phyloP scores from a whole-genome alignment of 139 green algal genomes.

The Chara braunii region DNA sequence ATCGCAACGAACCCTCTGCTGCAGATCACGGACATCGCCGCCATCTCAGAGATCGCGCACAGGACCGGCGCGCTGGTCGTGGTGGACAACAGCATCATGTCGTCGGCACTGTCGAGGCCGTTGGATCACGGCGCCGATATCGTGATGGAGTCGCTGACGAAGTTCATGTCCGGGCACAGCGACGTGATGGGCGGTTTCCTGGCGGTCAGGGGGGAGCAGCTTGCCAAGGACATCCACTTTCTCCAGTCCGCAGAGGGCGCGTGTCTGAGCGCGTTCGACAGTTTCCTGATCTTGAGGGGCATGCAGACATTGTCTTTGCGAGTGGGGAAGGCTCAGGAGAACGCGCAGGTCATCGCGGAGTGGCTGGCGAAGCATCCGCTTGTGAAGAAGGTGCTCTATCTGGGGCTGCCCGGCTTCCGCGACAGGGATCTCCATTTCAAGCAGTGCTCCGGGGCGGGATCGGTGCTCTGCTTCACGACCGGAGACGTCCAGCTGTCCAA shows the following conservation, averaged over 20 bases:
- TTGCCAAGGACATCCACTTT: conserved; percentile 67
- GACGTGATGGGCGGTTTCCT: conserved; percentile 90
- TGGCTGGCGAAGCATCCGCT: conserved; percentile 76
- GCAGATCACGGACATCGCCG: conserved; percentile 54
- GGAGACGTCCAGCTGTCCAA: conserved; percentile 47
- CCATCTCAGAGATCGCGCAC: conserved; percentile 49
- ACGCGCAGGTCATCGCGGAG: conserved; percentile 57
- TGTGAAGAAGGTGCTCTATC: conserved; percentile 80
- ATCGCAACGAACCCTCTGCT: conserved; percentile 62
- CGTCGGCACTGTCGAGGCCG: conserved; percentile 53
- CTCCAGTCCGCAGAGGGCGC: conserved; percentile 84
- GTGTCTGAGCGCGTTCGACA: conserved; percentile 84
- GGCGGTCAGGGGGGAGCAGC: conserved; percentile 50
- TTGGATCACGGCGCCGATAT: conserved; percentile 54
- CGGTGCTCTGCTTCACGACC: conserved; percentile 55
- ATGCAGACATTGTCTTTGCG: conserved; percentile 95
- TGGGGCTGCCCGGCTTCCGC: conserved; percentile 44
- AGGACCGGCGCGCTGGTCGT: conserved; percentile 43
- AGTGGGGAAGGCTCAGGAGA: conserved; percentile 78
- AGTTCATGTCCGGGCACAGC: conserved; percentile 80
- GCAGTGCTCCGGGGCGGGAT: conserved; percentile 45
- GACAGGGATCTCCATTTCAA: conserved; percentile 31
- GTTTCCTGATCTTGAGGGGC: conserved; percentile 86
- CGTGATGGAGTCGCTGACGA: conserved; percentile 68
- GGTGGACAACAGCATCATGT: conserved; percentile 75